These are phyloP conservation scores for Termitomyces sp. DNA, from an alignment of 768 basidiomycete genomes.

Conservation along the genomic window DNA sequence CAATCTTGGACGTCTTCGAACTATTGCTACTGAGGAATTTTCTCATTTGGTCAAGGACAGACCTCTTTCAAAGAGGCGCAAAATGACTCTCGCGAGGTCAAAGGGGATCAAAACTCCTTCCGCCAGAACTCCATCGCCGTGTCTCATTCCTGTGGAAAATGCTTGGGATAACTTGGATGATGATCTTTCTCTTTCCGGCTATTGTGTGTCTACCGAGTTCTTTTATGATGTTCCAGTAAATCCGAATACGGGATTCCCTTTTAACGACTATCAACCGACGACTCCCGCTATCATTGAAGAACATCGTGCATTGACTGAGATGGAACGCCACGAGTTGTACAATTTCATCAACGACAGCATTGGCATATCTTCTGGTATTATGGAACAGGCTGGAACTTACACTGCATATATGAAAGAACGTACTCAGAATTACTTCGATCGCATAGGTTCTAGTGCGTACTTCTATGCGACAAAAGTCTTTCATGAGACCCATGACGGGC, in stretches of 20 bases:
- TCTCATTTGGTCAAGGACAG: not conserved
- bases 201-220: constrained; percentile 7
- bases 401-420: constrained; percentile 44
- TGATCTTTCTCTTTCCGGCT: constrained; percentile 12
- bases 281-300: constrained; percentile 19
- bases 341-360: constrained; percentile 43
- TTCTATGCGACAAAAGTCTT: constrained; percentile 3
- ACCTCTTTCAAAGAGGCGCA: not conserved
- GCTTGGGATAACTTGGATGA: constrained; percentile 12
- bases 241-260: not conserved
- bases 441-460: constrained; percentile 19
- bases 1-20: not conserved
- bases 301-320: constrained; percentile 28
- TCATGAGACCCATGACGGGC: not conserved
- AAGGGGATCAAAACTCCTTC: not conserved
- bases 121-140: constrained; percentile 11
- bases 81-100: not conserved
- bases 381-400: constrained; percentile 50
- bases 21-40: not conserved
- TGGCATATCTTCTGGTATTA: constrained; percentile 37
- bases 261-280: constrained; percentile 9
- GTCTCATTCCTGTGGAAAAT: constrained; percentile 20
- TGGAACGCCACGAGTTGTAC: constrained; percentile 49
- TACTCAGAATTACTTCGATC: constrained; percentile 41
- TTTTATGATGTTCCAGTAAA: constrained; percentile 2